Conservation (phyloP, 345 rosid species). For the Gossypium longicalyx region DNA sequence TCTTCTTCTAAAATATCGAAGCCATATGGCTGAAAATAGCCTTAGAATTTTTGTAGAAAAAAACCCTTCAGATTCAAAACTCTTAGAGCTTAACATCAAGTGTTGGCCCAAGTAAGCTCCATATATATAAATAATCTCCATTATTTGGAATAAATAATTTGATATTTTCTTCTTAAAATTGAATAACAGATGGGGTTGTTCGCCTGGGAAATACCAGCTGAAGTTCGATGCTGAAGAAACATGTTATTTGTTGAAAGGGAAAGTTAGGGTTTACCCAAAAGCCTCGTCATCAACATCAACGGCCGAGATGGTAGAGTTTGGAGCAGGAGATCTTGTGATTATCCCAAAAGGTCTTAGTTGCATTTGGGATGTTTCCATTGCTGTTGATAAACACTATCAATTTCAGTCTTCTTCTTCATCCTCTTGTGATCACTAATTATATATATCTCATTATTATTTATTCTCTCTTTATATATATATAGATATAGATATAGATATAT, state of each 20-base stretch:
- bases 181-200: slow-evolving; percentile 69
- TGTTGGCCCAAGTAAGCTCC: slow-evolving; percentile 88
- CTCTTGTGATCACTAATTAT: slow-evolving; percentile 9
- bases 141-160: not conserved
- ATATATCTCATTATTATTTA: not conserved
- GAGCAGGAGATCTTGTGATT: slow-evolving; percentile 84
- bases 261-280: slow-evolving; percentile 66
- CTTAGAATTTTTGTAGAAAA: slow-evolving; percentile 60
- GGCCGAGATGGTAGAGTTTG: slow-evolving; percentile 67
- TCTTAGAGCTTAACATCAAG: slow-evolving; percentile 73
- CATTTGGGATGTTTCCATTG: slow-evolving; percentile 83
- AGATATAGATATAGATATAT: no score
- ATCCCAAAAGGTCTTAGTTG: slow-evolving; percentile 86
- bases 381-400: slow-evolving; percentile 82
- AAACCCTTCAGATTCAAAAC: slow-evolving; percentile 64
- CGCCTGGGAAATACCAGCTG: slow-evolving; percentile 79
- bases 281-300: slow-evolving; percentile 16
- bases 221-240: slow-evolving; percentile 89
- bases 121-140: not conserved
- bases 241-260: slow-evolving; percentile 74
- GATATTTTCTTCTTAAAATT: not conserved
- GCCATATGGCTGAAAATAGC: slow-evolving; percentile 34
- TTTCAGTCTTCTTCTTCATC: slow-evolving; percentile 32
- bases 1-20: not conserved
- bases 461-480: no score